These are phyloP conservation scores for Lunularia cruciata DNA, from an alignment of 225 moss, liverwort and hornwort genomes.

Conservation along the genomic window DNA sequence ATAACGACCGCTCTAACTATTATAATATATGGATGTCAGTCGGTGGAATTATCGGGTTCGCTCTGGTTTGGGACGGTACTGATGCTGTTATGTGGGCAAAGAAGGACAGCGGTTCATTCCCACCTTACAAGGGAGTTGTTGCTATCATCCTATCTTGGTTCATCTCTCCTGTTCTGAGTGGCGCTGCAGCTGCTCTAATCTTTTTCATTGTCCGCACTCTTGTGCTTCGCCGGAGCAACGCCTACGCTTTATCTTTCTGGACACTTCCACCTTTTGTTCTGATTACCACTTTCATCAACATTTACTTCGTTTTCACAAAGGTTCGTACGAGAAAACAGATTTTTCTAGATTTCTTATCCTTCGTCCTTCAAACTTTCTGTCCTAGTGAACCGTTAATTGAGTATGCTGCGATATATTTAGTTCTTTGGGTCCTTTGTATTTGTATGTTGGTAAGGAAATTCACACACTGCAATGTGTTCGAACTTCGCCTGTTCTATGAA, in stretches of 20 bases:
- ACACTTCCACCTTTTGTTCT: conserved; percentile 56
- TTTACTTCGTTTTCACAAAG: conserved; percentile 77
- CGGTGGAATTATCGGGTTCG: conserved; percentile 62
- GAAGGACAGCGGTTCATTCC: conserved; percentile 48
- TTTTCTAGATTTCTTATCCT: not conserved
- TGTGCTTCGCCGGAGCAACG: conserved; percentile 58
- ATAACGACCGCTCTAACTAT: too few species aligned
- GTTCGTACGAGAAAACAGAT: not conserved
- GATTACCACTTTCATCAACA: conserved; percentile 57
- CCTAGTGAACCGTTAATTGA: too few species aligned
- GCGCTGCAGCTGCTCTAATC: conserved; percentile 34
- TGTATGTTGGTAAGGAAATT: too few species aligned
- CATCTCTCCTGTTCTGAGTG: conserved; percentile 58
- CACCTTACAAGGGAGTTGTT: conserved; percentile 64
- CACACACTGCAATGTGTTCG: too few species aligned
- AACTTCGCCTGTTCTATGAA: not conserved
- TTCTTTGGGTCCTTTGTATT: too few species aligned
- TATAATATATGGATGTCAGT: too few species aligned
- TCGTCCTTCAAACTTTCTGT: too few species aligned
- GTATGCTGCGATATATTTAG: too few species aligned
- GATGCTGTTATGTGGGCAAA: conserved; percentile 64
- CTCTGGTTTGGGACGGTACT: conserved; percentile 69
- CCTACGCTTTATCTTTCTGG: conserved; percentile 55
- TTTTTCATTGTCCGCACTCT: conserved; percentile 38
- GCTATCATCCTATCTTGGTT: conserved; percentile 66